phyloP scores from a whole-genome alignment of 2,329 filamentous ascomycete species.

The Monosporascus sp. region DNA sequence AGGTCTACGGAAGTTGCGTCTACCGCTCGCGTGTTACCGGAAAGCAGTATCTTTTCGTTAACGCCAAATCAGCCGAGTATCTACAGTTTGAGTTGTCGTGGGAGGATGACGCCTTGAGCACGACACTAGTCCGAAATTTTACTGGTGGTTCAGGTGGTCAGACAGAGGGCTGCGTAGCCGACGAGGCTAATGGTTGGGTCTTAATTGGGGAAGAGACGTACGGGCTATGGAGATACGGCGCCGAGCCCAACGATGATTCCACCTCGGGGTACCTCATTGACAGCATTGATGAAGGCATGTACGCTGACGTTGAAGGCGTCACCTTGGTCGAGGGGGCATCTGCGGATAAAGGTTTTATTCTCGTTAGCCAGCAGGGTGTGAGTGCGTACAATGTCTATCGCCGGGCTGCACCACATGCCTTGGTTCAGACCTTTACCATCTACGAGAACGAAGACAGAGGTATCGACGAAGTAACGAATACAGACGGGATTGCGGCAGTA shows the following conservation, averaged over 20 bases:
- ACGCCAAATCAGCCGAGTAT: constrained; percentile 48
- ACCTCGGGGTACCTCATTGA: constrained; percentile 31
- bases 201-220: constrained; percentile 48
- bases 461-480: constrained; percentile 48
- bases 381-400: constrained; percentile 48
- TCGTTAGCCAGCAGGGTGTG: constrained; percentile 49
- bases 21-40: constrained; percentile 42
- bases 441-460: constrained; percentile 33
- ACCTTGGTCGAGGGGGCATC: constrained; percentile 42
- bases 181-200: constrained; percentile 45
- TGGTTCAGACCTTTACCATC: constrained; percentile 44
- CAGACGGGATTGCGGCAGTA: constrained; percentile 45
- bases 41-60: constrained; percentile 50
- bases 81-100: constrained; percentile 46
- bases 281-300: constrained; percentile 42
- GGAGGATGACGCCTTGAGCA: constrained; percentile 36
- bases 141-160: constrained; percentile 46
- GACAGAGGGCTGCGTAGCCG: constrained; percentile 48
- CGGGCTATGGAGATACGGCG: constrained; percentile 47
- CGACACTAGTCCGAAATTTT: constrained; percentile 45
- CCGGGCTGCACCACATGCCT: constrained; percentile 42
- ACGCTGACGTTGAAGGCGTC: constrained; percentile 50
- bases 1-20: constrained; percentile 47
- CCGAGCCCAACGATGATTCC: constrained; percentile 39
- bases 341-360: constrained; percentile 40